Percentiles rank a stretch among this genome's conserved stretches.
Conservation (phyloP, 2,329 filamentous ascomycete species). For the Fusarium beomiforme region DNA sequence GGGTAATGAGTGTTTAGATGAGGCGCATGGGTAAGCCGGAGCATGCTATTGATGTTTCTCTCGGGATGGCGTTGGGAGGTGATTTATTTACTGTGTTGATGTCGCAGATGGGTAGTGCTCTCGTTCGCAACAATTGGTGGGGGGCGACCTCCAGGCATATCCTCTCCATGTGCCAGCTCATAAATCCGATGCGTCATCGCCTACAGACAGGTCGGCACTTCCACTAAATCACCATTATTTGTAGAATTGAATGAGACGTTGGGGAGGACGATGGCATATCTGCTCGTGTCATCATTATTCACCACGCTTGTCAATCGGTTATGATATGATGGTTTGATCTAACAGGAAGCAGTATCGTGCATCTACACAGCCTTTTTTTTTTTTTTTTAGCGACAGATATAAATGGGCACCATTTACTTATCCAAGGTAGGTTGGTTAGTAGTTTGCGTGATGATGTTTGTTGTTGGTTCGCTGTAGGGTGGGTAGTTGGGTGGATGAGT, state of each 20-base stretch:
- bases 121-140: background rate
- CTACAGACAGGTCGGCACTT: background rate
- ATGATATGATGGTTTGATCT: too few relatives aligned
- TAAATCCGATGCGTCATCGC: constrained; percentile 4
- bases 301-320: background rate
- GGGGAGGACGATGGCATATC: constrained; percentile 5
- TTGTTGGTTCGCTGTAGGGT: background rate
- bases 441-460: background rate
- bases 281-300: background rate
- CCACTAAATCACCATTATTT: constrained; percentile 10
- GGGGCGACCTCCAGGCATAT: background rate
- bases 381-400: background rate
- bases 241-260: constrained; percentile 2
- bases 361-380: background rate
- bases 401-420: background rate
- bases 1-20: constrained; percentile 10
- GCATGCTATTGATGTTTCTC: constrained; percentile 1
- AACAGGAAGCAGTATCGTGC: background rate
- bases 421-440: background rate
- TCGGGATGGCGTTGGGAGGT: constrained; percentile 21
- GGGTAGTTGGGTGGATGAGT: too few relatives aligned
- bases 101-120: background rate
- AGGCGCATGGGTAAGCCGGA: constrained; percentile 13
- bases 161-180: background rate
- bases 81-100: constrained; percentile 5